phyloP scores from a whole-genome alignment of 1,139 yeast genomes.

The Nakaseomyces bracarensis region DNA sequence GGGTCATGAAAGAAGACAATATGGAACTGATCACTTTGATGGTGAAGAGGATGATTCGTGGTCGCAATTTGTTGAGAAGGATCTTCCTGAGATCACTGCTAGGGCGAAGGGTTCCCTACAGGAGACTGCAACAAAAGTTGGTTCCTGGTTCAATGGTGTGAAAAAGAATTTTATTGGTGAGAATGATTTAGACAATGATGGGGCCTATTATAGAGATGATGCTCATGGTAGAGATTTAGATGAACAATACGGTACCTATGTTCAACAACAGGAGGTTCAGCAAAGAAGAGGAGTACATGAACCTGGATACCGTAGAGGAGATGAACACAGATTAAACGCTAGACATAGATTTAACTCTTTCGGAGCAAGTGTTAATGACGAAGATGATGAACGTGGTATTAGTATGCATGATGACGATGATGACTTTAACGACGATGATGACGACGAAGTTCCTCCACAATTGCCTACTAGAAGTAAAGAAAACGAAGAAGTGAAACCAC shows the following conservation, averaged over 20 bases:
- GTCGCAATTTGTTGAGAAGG: constrained; percentile 55
- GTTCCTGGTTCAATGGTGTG: constrained; percentile 73
- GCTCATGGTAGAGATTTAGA: constrained; percentile 11
- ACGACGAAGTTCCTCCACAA: constrained; percentile 39
- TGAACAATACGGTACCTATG: constrained; percentile 12
- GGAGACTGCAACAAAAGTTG: constrained; percentile 73
- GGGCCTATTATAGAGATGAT: constrained; percentile 24
- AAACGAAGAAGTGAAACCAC: constrained; percentile 12
- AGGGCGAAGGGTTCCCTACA: constrained; percentile 69
- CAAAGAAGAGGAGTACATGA: constrained; percentile 8
- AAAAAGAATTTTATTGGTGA: constrained; percentile 31
- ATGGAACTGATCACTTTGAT: constrained; percentile 26
- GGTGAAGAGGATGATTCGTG: constrained; percentile 46
- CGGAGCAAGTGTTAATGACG: constrained; percentile 36
- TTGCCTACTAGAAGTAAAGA: constrained; percentile 27
- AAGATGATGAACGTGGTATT: constrained; percentile 48
- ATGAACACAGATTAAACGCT: constrained; percentile 22
- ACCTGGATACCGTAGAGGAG: constrained; percentile 9
- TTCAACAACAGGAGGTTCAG: constrained; percentile 11
- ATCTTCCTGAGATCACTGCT: constrained; percentile 58
- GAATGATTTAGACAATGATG: constrained; percentile 15
- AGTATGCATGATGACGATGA: constrained; percentile 43
- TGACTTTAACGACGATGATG: constrained; percentile 35
- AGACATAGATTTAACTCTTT: constrained; percentile 32
- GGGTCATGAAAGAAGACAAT: constrained; percentile 7